Base-by-base conservation (phyloP, 2,329 filamentous ascomycete species). In the Akanthomyces dipterigenus region DNA sequence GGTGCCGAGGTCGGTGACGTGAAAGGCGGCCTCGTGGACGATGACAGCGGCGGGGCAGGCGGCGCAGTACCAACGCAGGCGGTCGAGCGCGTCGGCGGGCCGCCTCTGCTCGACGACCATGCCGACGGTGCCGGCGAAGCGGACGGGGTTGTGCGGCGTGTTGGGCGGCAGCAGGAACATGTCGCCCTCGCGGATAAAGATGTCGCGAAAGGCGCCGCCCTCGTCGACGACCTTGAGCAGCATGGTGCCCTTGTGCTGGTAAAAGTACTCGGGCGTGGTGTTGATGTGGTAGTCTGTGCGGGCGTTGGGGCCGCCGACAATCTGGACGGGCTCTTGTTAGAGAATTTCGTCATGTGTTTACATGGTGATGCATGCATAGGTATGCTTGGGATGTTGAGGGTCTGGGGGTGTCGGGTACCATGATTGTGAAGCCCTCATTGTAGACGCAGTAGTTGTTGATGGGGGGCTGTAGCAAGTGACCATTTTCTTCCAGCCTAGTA, bases 281-380 rank as follows among this genome's bases (percentile, higher is more conserved):
- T 98, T 98, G 83, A 98, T 93, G 82, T 98, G 95, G 81, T 97
- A 99, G 81, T 98, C 95, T 61, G 93, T 97, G 65, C 95, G 87
- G 64, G 91, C 91, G 75, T 98, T 98, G 70, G 95, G 95, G 14
- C 95, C 95, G 72, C 95, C 95, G 64, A 99, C 93, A 69, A 96
- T 92, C 89, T 87, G 65, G 9, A n/a, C n/a, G n/a, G 40, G 40
- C 55, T 43, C 2, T 11, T n/a, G 59, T 38, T 48, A 45, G 34
- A 11, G 5, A 8, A 31, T n/a, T n/a, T n/a, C n/a, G n/a, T n/a
- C n/a, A n/a, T n/a, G n/a, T n/a, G n/a, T n/a, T n/a, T n/a, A n/a
- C n/a, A n/a, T n/a, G n/a, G n/a, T n/a, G n/a, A n/a, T n/a, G n/a
- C n/a, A n/a, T n/a, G n/a, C n/a, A n/a, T n/a, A n/a, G n/a, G n/a